Base-by-base conservation (phyloP, 306 rosid genomes). In the Malus domestica region DNA sequence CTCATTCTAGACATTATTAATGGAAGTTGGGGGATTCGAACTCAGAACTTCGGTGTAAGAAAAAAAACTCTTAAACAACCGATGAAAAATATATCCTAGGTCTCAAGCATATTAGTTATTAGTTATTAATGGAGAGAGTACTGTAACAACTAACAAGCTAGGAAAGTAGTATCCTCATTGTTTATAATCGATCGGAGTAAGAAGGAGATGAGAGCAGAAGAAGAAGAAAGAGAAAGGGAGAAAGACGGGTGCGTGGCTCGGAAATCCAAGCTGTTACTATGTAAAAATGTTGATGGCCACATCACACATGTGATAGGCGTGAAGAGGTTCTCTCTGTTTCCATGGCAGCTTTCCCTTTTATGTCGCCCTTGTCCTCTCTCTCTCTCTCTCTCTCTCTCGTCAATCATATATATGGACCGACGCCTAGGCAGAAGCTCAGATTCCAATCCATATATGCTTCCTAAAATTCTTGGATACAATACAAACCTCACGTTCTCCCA, bases 321-420 rank as follows among this genome's bases (percentile, higher is more conserved):
- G 97, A 87, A 87, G 86, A 86, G 80, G 90, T 80, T 86, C 89
- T 85, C 88, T 84, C 77, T 83, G 89, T 84, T 84, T 78, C 80
- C 83, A 80, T 85, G 72, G 65, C 96, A 92, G 93, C 96, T 87
- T 92, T 92, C 78, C 54, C 93, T 90, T 92, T 85, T 80, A 80
- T 82, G 81, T 83, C 82, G 87, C 84, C 89, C 78, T 81, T 81
- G 40, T 49, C 66, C 49, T 5, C 49, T 62, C 70, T 23, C 51
- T 70, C 65, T 76, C 79, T 70, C 76, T 73, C 23, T 44, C 6
- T 69, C 67, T 29, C 23, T 76, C 76, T 73, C 40, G 4, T 51
- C 10, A 19, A 19, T 55, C 33, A 40, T 59, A 40, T 35, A 73
- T 15, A 72, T 2, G 68, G 68, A 32, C 76, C 23, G 25, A 45